These are phyloP conservation scores for Neofusicoccum laricinum DNA, from an alignment of 2,329 filamentous ascomycete species.

Conservation along the genomic window DNA sequence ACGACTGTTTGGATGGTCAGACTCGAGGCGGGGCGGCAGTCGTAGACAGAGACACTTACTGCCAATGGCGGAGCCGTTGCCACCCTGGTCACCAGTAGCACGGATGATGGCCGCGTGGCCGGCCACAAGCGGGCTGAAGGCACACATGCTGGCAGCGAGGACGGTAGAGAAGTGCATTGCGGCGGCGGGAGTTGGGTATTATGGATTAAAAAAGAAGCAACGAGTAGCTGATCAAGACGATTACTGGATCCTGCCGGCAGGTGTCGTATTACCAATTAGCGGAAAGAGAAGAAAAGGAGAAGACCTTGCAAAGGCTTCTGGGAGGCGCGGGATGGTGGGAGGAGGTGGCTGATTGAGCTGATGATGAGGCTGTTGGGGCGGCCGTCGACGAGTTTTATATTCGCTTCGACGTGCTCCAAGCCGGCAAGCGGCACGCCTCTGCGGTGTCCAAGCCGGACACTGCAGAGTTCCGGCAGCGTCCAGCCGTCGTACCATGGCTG, in stretches of 20 bases:
- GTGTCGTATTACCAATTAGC: background rate
- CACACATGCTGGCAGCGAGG: conserved; percentile 49
- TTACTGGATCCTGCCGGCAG: conserved; percentile 8
- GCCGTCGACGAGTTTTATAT: background rate
- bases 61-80: conserved; percentile 50
- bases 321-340: background rate
- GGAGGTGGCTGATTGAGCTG: background rate
- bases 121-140: conserved; percentile 55
- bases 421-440: background rate
- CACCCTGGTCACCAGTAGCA: conserved; percentile 58
- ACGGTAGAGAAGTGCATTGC: conserved; percentile 43
- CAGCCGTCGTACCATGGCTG: background rate
- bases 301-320: background rate
- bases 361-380: background rate
- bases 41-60: conserved; percentile 29
- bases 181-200: conserved; percentile 14
- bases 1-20: conserved; percentile 38
- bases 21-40: background rate
- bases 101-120: conserved; percentile 61
- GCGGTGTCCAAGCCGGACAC: background rate
- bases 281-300: background rate
- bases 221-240: background rate
- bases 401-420: background rate
- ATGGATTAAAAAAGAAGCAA: background rate
- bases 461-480: background rate